A percentile compares a stretch with the other conserved stretches of the same genome.
phyloP scores from a whole-genome alignment of 768 basidiomycete species.

The Suillus occidentalis region DNA sequence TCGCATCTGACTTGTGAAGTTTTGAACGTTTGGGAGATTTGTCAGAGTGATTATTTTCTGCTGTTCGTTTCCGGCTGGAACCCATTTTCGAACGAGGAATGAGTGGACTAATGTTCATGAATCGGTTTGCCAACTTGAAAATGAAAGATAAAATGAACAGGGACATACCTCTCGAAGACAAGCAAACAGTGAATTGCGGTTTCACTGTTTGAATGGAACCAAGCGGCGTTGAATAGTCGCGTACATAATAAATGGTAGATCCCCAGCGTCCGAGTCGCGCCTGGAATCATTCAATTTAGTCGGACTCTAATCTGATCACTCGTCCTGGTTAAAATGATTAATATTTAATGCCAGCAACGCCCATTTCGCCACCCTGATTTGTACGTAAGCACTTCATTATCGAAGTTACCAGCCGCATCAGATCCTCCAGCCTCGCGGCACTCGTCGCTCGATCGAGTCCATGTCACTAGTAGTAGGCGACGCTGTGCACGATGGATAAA shows the following conservation, averaged over 20 bases:
- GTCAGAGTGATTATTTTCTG: conserved; percentile 9
- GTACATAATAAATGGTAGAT: not conserved
- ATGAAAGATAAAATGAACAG: not conserved
- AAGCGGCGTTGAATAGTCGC: not conserved
- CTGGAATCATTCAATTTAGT: not conserved
- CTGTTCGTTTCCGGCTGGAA: conserved; percentile 23
- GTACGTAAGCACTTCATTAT: not conserved
- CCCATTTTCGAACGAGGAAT: not conserved
- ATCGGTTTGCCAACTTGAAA: not conserved
- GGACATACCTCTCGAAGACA: conserved; percentile 5
- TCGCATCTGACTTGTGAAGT: conserved; percentile 15
- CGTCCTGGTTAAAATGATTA: not conserved
- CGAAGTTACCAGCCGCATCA: not conserved
- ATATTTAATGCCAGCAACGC: too few species aligned
- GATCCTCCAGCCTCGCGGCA: not conserved
- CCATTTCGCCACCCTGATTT: not conserved
- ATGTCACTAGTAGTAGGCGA: not conserved
- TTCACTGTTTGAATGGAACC: not conserved
- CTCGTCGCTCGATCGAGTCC: not conserved
- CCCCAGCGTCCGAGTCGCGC: not conserved
- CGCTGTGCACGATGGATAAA: conserved; percentile 18
- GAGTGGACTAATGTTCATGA: not conserved
- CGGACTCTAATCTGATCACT: not conserved
- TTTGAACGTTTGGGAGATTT: conserved; percentile 26
- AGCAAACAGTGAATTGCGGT: not conserved